A percentile compares a stretch with the other conserved stretches of the same genome.
Evolutionary conservation across 2,329 filamentous ascomycete genomes (phyloP).

Genomic region (Xylaria sp.): DNA sequence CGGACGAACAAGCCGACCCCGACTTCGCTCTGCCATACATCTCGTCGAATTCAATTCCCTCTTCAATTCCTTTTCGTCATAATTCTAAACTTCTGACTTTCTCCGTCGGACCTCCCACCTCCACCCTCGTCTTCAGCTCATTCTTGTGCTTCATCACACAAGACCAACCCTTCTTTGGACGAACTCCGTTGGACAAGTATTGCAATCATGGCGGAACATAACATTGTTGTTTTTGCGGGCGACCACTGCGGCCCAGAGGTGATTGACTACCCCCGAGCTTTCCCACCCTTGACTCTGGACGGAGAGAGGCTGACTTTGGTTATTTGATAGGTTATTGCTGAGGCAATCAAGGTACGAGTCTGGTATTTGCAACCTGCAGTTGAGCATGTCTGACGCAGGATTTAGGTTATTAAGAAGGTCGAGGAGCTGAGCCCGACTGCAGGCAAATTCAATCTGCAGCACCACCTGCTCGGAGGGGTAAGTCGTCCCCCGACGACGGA

Average conservation of each 20-base stretch:
- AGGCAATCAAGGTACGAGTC: conserved; percentile 1
- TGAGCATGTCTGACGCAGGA: conserved; percentile 1
- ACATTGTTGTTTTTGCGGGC: conserved; percentile 1
- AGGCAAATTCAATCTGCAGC: background rate
- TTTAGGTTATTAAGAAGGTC: background rate
- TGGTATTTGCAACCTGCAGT: conserved; percentile 3
- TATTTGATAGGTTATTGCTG: conserved; percentile 1
- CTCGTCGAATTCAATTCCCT: too few relatives aligned
- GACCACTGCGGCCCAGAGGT: conserved; percentile 3
- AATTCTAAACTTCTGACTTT: conserved; percentile 7
- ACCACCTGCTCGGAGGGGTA: background rate
- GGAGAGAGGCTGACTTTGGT: background rate
- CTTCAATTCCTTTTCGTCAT: background rate
- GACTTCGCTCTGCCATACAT: too few relatives aligned
- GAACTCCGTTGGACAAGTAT: conserved; percentile 14
- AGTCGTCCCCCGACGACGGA: conserved; percentile 7
- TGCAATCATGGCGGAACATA: conserved; percentile 6
- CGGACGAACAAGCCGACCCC: too few relatives aligned
- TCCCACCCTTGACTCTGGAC: conserved; percentile 2
- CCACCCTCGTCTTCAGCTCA: background rate
- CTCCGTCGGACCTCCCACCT: conserved; percentile 19
- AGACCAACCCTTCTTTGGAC: conserved; percentile 18
- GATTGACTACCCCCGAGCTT: background rate
- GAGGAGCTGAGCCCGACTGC: conserved; percentile 3
- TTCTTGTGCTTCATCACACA: conserved; percentile 10